phyloP scores from a whole-genome alignment of 352 stramenopile genomes.

The Pythium volutum region DNA sequence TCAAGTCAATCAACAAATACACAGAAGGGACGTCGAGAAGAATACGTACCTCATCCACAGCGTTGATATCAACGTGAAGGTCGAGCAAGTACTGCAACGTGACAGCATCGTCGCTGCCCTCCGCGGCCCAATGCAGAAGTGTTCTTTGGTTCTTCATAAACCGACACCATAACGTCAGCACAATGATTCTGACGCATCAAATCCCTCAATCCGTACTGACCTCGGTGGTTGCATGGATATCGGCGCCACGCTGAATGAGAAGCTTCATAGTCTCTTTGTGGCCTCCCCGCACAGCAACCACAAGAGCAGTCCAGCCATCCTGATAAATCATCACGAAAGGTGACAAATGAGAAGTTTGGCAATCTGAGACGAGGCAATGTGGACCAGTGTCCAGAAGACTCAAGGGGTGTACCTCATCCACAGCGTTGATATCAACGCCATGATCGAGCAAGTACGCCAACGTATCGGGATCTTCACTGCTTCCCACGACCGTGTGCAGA shows the following conservation, averaged over 20 bases:
- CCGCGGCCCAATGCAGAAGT: neutral
- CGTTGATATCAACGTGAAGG: neutral
- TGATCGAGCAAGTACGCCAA: neutral
- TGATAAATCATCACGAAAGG: neutral
- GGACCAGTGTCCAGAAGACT: neutral
- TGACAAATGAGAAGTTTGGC: neutral
- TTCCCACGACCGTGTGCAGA: neutral
- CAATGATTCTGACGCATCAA: neutral
- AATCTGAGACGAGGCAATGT: too few species aligned
- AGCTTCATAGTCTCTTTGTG: neutral
- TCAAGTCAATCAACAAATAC: too few species aligned
- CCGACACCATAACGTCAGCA: neutral
- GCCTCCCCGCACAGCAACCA: neutral
- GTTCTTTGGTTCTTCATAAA: neutral
- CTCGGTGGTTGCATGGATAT: neutral
- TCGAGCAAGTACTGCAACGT: neutral
- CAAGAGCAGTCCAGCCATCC: neutral
- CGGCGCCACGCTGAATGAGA: neutral
- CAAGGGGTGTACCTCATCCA: neutral
- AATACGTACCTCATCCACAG: neutral
- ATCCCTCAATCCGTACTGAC: neutral
- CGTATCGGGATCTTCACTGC: neutral
- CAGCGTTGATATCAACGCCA: neutral
- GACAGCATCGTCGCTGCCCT: neutral
- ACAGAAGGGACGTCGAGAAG: too few species aligned